Conservation (phyloP, 192 early-diverging fungal species). For the Coemansia sp. region DNA sequence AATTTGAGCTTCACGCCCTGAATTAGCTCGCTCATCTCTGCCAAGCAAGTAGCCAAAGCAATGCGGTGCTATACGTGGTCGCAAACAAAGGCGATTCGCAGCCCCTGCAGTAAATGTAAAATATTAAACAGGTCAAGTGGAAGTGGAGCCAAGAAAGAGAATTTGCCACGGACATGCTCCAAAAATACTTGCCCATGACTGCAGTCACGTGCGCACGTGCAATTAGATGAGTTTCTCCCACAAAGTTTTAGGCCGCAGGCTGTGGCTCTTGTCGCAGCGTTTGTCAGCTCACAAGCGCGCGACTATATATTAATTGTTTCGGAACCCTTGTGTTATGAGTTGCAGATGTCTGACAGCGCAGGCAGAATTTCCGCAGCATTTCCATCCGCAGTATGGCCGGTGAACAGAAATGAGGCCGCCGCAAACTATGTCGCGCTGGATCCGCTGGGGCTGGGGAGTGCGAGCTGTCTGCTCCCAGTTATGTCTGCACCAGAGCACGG, state of each 20-base stretch:
- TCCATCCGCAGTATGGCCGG: slow-evolving; percentile 38
- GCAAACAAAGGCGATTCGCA: background rate
- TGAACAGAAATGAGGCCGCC: slow-evolving; percentile 21
- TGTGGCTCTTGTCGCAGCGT: background rate
- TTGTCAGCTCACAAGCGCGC: no score
- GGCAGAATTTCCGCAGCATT: slow-evolving; percentile 10
- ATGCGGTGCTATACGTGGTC: background rate
- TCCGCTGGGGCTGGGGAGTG: slow-evolving; percentile 9
- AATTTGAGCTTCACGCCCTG: slow-evolving; percentile 52
- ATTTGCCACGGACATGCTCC: background rate
- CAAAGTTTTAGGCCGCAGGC: background rate
- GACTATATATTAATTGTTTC: background rate
- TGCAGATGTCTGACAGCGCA: background rate
- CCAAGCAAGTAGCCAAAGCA: background rate
- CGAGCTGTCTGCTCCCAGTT: slow-evolving; percentile 23
- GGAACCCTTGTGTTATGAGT: background rate
- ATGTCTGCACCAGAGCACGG: background rate
- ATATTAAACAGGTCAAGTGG: background rate
- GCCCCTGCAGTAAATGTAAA: background rate
- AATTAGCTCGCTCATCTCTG: slow-evolving; percentile 39
- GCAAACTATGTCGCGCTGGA: slow-evolving; percentile 13
- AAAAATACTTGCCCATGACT: background rate
- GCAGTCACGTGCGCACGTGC: background rate
- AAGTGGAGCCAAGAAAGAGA: background rate
- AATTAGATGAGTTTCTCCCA: background rate